A percentile compares a stretch with the other conserved stretches of the same genome.
Evolutionary conservation across 805 yeast genomes (phyloP).

Genomic region (Danielia reshetovae): DNA sequence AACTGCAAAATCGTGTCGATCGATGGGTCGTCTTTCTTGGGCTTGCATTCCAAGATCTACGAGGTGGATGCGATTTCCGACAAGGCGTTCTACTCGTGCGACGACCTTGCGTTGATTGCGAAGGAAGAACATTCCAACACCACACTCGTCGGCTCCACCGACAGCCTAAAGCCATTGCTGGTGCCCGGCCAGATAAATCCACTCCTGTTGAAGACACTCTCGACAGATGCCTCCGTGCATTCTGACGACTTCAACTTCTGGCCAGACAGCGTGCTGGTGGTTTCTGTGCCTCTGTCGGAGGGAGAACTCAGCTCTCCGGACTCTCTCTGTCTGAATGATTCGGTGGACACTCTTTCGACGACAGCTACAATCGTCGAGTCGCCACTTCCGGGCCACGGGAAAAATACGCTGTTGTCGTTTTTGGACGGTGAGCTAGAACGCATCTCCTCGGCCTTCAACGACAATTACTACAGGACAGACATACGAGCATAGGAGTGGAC

Average conservation of each 20-base stretch:
- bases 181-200: neutral
- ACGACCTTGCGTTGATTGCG: conserved; percentile 14
- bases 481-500: no score
- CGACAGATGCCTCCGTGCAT: neutral
- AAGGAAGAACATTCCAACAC: conserved; percentile 5
- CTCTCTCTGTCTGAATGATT: conserved; percentile 18
- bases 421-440: conserved; percentile 12
- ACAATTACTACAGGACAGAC: no score
- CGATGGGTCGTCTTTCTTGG: conserved; percentile 53
- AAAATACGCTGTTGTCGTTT: conserved; percentile 7
- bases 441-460: conserved; percentile 10
- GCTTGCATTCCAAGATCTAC: conserved; percentile 46
- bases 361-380: conserved; percentile 21
- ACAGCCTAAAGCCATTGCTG: conserved; percentile 6
- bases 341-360: conserved; percentile 27
- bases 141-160: conserved; percentile 11
- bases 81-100: conserved; percentile 24
- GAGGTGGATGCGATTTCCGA: conserved; percentile 19
- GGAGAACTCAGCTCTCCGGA: conserved; percentile 5
- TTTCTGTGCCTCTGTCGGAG: conserved; percentile 1
- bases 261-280: conserved; percentile 1
- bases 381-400: conserved; percentile 4
- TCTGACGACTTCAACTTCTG: conserved; percentile 7
- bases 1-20: conserved; percentile 45
- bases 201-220: neutral